Evolutionary conservation across 306 rosid species (phyloP), one percentile per base, ranked within the genome.

Genomic region (Parietaria judaica): DNA sequence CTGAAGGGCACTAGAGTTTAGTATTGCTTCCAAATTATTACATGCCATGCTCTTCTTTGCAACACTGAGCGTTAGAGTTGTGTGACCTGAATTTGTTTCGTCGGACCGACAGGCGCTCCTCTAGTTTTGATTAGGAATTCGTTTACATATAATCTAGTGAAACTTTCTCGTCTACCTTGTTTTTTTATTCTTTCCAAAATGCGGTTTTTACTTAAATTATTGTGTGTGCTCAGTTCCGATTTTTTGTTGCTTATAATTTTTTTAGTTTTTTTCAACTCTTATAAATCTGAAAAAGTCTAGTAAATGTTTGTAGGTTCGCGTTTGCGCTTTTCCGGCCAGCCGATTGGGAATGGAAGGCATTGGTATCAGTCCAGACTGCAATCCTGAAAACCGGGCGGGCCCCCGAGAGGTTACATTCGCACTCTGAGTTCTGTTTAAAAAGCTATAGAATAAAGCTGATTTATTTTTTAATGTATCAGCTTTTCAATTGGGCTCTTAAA

Each of bases 251-350:
- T 23, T 23, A 23, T 23, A 23, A 23, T 23, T 23, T 23, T 23
- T 23, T 23, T 23, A 23, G 31, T 23, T 23, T 23, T 23, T 23
- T 23, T 23, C 31, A 23, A 23, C 31, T 0, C 31, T 23, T 23
- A 23, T 23, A 23, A 1, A 41, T 41, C 45, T 41, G 45, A 41
- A 41, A 41, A 8, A 5, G 3, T 49, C 53, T 49, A 11, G 53
- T 11, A 9, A 49, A 49, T 49, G 53, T 37, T 63, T 59, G 69
- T 76, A 89, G 95, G 78, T 89, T 47, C 91, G 90, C 52, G 86
- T 89, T 63, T 89, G 95, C 66, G 96, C 96, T 70, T 89, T 89
- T 64, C 95, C 96, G 16, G 88, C 90, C 55, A 76, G 81, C 65
- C 78, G 82, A 69, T 60, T 89, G 61, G 95, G 96, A 68, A 64